Conservation (phyloP, 169 alveolate species). For the Besnoitia besnoiti region DNA sequence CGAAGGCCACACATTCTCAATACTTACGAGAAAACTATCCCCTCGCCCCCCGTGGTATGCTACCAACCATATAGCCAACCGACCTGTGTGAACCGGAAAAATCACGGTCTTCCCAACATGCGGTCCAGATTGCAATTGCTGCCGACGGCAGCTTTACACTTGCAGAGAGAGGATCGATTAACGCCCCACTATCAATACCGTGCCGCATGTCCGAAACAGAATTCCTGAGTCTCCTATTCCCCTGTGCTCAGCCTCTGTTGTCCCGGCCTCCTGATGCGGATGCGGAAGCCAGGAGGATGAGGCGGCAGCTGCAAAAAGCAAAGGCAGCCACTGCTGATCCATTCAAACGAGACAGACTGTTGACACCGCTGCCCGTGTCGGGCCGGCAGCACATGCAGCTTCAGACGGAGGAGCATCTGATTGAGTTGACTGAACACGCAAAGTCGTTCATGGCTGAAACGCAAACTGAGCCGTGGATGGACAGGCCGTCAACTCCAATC, state of each 20-base stretch:
- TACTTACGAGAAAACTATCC: no score
- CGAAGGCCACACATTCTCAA: no score
- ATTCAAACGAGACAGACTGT: conserved; percentile 51
- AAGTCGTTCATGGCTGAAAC: conserved; percentile 85
- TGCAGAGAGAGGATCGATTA: not conserved
- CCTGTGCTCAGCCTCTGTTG: not conserved
- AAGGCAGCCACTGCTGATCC: conserved; percentile 22
- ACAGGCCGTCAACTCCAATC: conserved; percentile 87
- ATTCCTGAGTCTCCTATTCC: no score
- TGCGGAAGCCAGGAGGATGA: conserved; percentile 21
- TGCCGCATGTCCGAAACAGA: not conserved
- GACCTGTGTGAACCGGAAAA: not conserved
- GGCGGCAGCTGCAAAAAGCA: not conserved
- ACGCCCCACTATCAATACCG: not conserved
- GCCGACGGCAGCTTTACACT: no score
- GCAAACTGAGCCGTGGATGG: conserved; percentile 89
- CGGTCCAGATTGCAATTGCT: no score
- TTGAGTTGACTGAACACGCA: conserved; percentile 87
- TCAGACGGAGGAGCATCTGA: conserved; percentile 86
- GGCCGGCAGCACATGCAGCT: conserved; percentile 83
- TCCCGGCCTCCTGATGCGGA: not conserved
- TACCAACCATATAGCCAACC: not conserved
- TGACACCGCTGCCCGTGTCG: conserved; percentile 83
- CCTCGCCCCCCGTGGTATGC: not conserved
- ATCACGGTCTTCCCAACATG: not conserved